Percentiles rank a stretch among this genome's conserved stretches.
Conservation (phyloP, 495 filamentous ascomycete genomes). For the Viridothelium virens region DNA sequence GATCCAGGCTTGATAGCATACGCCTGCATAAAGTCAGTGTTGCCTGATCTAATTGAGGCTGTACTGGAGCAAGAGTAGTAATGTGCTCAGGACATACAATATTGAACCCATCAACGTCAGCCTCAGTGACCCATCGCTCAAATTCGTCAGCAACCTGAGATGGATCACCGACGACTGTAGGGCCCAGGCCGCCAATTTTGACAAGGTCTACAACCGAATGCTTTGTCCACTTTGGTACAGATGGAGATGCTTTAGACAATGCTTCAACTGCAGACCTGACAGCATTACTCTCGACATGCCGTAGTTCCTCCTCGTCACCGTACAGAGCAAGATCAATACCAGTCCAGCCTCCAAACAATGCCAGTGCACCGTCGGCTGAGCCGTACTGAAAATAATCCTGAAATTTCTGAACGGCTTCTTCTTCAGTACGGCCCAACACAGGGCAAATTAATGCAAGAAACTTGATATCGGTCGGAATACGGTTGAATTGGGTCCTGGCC, state of each 20-base stretch:
- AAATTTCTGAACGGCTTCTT: conserved; percentile 49
- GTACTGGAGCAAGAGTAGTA: no score
- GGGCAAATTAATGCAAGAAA: conserved; percentile 53
- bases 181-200: conserved; percentile 22
- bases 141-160: conserved; percentile 22
- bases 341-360: conserved; percentile 55
- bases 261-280: conserved; percentile 46
- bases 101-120: conserved; percentile 29
- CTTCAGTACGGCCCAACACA: conserved; percentile 49
- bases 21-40: background rate
- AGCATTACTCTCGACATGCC: conserved; percentile 47
- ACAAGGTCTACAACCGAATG: conserved; percentile 21
- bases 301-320: conserved; percentile 46
- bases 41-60: no score
- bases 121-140: conserved; percentile 25
- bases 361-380: conserved; percentile 49
- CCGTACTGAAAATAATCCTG: conserved; percentile 46
- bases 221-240: conserved; percentile 21
- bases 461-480: conserved; percentile 51
- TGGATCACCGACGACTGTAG: conserved; percentile 19
- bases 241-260: conserved; percentile 33
- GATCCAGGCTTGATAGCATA: conserved; percentile 24
- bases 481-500: conserved; percentile 43
- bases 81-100: background rate
- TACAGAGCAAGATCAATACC: conserved; percentile 54